Evolutionary conservation across 2,329 filamentous ascomycete genomes (phyloP), one percentile per base, ranked within the genome.

Genomic region (Trichoderma pleuroti): DNA sequence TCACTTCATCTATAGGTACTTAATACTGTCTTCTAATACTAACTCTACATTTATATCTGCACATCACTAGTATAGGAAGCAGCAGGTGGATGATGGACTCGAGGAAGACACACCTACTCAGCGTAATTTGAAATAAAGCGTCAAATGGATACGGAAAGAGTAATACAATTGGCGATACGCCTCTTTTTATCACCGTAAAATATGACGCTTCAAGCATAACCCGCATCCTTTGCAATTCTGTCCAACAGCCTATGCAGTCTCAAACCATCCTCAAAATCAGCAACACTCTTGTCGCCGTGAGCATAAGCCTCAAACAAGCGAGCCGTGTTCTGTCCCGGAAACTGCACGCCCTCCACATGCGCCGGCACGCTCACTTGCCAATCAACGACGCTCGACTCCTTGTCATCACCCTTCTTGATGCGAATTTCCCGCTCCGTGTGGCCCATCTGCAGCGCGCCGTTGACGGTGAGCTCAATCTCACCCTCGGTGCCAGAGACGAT

Each of bases 291-390:
- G 4, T 26, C 28, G 18, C 21, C 54, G 3, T 16, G 14, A n/a
- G 72, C 72, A 65, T 68, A 72, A 10, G 57, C 72, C 18, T 72
- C 70, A 49, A 36, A 73, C 56, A 73, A 21, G 14, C 21, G 28
- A 18, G 64, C 69, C 24, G 63, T 72, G 3, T 72, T 67, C 60
- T 57, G 54, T 1, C 62, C 71, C 10, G 63, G 63, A 36, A 36
- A 56, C 24, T 92, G 91, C 86, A 94, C 94, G 83, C 92, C 91
- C 83, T 94, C 92, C 78, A 95, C 94, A 80, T 92, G 92, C 36
- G 92, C 92, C 86, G 93, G 94, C 87, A 93, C 79, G 24, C 79
- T 81, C 71, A 80, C 80, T 73, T 52, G 28, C 59, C 65, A 71
- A 6, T 56, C 65, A 14, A 71, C 46, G 3, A 74, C 56, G 9